phyloP scores from a whole-genome alignment of 768 basidiomycete genomes.

The Suillus lakei region DNA sequence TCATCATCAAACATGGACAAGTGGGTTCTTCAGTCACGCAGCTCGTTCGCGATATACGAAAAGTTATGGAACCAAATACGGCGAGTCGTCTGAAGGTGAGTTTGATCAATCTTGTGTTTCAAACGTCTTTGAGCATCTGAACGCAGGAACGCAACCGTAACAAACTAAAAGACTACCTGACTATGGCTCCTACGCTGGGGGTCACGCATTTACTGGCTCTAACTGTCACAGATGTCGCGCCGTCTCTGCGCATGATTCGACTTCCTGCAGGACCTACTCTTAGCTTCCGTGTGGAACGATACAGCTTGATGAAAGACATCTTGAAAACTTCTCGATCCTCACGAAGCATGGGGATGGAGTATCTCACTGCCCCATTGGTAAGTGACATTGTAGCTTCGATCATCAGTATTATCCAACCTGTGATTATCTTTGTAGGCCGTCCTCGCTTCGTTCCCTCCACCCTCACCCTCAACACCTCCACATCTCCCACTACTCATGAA shows the following conservation, averaged over 20 bases:
- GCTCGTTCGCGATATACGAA: conserved; percentile 90
- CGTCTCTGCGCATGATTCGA: conserved; percentile 85
- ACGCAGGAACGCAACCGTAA: conserved; percentile 86
- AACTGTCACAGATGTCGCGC: conserved; percentile 84
- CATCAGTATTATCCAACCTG: neutral
- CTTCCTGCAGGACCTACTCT: conserved; percentile 91
- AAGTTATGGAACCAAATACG: conserved; percentile 98
- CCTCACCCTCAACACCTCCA: conserved; percentile 73
- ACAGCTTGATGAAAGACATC: conserved; percentile 89
- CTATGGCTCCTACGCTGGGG: conserved; percentile 86
- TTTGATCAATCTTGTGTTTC: conserved; percentile 1
- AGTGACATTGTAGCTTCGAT: conserved; percentile 30
- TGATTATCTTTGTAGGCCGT: conserved; percentile 67
- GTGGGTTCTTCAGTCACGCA: conserved; percentile 87
- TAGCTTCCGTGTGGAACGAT: conserved; percentile 90
- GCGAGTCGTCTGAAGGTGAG: conserved; percentile 85
- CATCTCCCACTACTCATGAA: conserved; percentile 94
- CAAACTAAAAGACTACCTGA: conserved; percentile 92
- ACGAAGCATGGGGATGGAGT: conserved; percentile 83
- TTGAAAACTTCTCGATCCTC: conserved; percentile 67
- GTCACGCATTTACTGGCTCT: conserved; percentile 95
- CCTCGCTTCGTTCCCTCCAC: conserved; percentile 83
- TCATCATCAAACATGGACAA: conserved; percentile 95
- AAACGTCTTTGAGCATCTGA: conserved; percentile 13
- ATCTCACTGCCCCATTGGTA: conserved; percentile 90